Conservation (phyloP, 805 yeast species). For the Ascoidea asiatica region DNA sequence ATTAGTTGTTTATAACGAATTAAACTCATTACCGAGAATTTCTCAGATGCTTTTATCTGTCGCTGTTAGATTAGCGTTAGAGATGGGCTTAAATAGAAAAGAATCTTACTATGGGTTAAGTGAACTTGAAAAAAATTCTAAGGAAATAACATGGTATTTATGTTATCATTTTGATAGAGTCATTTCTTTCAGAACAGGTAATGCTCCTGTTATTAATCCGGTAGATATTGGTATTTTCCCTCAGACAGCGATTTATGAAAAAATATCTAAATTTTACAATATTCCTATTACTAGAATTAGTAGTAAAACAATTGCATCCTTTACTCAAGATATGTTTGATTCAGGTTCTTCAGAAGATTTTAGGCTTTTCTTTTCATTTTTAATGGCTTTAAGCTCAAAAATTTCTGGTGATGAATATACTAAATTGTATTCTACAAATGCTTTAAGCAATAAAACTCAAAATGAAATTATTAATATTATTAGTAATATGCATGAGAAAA, state of each 20-base stretch:
- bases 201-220: conserved; percentile 31
- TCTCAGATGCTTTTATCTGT: conserved; percentile 27
- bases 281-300: no score
- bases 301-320: no score
- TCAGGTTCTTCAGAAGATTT: no score
- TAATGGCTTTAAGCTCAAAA: no score
- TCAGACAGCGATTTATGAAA: no score
- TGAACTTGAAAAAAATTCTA: conserved; percentile 21
- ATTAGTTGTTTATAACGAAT: conserved; percentile 24
- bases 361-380: no score
- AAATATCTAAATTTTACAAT: no score
- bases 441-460: not conserved
- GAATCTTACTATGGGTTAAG: conserved; percentile 28
- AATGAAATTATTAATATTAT: not conserved
- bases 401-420: conserved; percentile 1
- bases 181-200: conserved; percentile 30
- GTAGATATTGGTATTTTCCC: conserved; percentile 22
- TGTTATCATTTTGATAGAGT: conserved; percentile 35
- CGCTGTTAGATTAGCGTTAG: conserved; percentile 40
- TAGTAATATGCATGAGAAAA: not conserved
- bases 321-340: no score
- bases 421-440: conserved; percentile 1
- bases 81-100: conserved; percentile 40
- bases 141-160: conserved; percentile 34
- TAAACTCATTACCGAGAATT: conserved; percentile 24